A percentile compares a stretch with the other conserved stretches of the same genome.
These are phyloP conservation scores for Entomophthora muscae DNA, from an alignment of 371 early-diverging fungal genomes.

Conservation along the genomic window DNA sequence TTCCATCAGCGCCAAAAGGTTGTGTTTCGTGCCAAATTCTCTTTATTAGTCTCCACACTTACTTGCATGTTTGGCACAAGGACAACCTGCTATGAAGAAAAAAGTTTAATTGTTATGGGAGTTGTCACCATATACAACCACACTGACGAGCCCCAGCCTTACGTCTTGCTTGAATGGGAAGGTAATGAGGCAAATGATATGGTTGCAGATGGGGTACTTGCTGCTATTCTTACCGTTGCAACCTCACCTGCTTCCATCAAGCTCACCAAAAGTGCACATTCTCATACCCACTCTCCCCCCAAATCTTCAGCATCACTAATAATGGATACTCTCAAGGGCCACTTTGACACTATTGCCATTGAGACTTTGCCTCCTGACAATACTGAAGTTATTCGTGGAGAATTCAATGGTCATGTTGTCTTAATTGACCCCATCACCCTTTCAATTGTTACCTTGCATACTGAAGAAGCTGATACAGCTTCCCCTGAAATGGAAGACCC, in stretches of 20 bases:
- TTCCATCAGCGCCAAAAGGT: slow-evolving; percentile 66
- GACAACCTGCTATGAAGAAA: slow-evolving; percentile 11
- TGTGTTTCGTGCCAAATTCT: slow-evolving; percentile 55
- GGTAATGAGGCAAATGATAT: slow-evolving; percentile 85
- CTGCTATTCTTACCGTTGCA: slow-evolving; percentile 69
- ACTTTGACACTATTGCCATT: background rate
- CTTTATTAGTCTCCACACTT: slow-evolving; percentile 71
- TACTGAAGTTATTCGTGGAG: background rate
- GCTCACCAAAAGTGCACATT: background rate
- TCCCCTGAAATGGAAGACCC: background rate
- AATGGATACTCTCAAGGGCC: background rate
- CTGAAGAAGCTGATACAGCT: background rate
- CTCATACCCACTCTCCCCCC: too few species aligned
- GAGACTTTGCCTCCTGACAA: background rate
- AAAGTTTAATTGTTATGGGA: slow-evolving; percentile 12
- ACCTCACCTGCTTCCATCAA: slow-evolving; percentile 85
- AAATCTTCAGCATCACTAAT: too few species aligned
- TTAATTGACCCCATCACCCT: background rate
- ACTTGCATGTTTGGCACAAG: slow-evolving; percentile 80
- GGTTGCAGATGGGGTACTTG: slow-evolving; percentile 86
- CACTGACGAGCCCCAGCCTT: background rate
- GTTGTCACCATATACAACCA: background rate
- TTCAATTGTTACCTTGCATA: background rate
- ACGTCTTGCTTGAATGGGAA: slow-evolving; percentile 73
- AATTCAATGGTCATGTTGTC: background rate